phyloP scores from a whole-genome alignment of 306 rosid species.

The Sophora flavescens region DNA sequence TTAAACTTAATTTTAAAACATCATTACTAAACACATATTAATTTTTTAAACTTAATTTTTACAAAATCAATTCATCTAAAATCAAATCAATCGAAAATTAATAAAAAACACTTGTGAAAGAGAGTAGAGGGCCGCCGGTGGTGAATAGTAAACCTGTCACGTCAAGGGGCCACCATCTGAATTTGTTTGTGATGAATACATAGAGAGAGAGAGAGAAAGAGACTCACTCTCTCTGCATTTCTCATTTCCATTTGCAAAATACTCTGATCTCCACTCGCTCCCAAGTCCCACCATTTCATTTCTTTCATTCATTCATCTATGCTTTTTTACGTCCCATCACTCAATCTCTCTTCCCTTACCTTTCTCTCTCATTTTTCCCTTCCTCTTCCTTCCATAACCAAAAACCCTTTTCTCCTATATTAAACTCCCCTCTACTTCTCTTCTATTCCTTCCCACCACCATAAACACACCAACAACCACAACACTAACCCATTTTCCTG shows the following conservation, averaged over 20 bases:
- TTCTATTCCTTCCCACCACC: conserved; percentile 17
- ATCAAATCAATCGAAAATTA: no score
- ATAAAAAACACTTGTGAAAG: no score
- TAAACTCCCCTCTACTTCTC: no score
- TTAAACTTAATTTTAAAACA: no score
- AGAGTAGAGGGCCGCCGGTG: conserved; percentile 25
- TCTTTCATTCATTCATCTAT: conserved; percentile 60
- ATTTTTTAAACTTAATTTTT: no score
- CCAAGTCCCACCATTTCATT: conserved; percentile 15
- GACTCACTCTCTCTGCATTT: neutral
- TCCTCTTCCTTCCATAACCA: neutral
- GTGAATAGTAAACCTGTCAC: conserved; percentile 59
- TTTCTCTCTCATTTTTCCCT: neutral
- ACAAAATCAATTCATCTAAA: no score
- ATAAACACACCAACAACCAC: neutral
- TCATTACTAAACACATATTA: no score
- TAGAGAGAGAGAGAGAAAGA: no score
- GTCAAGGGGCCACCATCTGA: conserved; percentile 79
- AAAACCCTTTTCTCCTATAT: neutral
- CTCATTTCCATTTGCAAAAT: neutral
- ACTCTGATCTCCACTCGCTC: conserved; percentile 33
- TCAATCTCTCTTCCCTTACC: neutral
- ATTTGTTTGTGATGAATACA: conserved; percentile 49
- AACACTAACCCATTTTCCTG: conserved; percentile 45
- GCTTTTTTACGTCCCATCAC: conserved; percentile 84